These are phyloP conservation scores for Podila epicladia DNA, from an alignment of 192 early-diverging fungal species.

Conservation along the genomic window DNA sequence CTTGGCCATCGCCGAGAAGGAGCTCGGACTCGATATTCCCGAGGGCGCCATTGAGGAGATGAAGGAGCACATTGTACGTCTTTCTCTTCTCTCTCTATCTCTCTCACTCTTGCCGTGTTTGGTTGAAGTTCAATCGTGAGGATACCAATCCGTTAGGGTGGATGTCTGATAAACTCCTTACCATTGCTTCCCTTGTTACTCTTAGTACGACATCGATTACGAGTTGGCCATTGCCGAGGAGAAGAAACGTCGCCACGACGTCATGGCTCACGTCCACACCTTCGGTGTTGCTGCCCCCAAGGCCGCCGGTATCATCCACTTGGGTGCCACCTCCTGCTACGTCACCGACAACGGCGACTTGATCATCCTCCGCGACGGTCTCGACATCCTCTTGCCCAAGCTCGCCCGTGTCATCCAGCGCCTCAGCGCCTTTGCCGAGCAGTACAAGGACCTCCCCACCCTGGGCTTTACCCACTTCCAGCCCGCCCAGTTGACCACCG, in stretches of 20 bases:
- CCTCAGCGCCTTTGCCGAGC: slow-evolving; percentile 79
- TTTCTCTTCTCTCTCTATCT: not conserved
- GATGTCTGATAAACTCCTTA: not conserved
- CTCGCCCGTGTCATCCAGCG: slow-evolving; percentile 84
- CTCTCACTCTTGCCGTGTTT: not conserved
- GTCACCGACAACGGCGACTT: slow-evolving; percentile 99
- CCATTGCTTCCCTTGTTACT: not conserved
- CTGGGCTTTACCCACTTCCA: slow-evolving; percentile 99
- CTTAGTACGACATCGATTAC: slow-evolving; percentile 86
- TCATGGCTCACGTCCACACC: slow-evolving; percentile 99
- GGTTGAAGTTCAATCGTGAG: no score
- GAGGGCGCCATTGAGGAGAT: slow-evolving; percentile 89
- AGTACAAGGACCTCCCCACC: slow-evolving; percentile 88
- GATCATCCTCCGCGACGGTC: slow-evolving; percentile 94
- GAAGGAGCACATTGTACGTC: slow-evolving; percentile 76
- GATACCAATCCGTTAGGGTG: not conserved
- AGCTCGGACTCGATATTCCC: slow-evolving; percentile 90
- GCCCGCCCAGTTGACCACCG: slow-evolving; percentile 97
- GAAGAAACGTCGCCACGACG: slow-evolving; percentile 94
- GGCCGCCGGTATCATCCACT: slow-evolving; percentile 96
- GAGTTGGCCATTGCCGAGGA: slow-evolving; percentile 89
- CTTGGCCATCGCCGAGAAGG: slow-evolving; percentile 92
- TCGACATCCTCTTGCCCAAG: slow-evolving; percentile 92
- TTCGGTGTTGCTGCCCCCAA: slow-evolving; percentile 86
- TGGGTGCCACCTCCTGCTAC: slow-evolving; percentile 98